A percentile compares a stretch with the other conserved stretches of the same genome.
Conservation (phyloP, 306 rosid genomes). For the Acmispon strigosus region DNA sequence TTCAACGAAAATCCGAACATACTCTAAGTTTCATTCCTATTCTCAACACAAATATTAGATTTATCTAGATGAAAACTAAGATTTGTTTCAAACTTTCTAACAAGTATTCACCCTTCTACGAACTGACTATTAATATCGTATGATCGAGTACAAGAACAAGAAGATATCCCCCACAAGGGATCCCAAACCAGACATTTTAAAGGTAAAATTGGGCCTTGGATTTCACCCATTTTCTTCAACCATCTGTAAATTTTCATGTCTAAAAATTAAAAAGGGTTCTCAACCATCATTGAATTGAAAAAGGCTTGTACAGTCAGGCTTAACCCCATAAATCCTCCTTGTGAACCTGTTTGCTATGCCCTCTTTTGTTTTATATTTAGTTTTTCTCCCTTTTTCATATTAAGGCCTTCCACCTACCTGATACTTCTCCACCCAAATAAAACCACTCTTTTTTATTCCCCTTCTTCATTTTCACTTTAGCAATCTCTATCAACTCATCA, state of each 20-base stretch:
- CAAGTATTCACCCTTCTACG: neutral
- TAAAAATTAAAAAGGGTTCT: constrained; percentile 11
- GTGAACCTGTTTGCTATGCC: neutral
- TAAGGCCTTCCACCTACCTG: neutral
- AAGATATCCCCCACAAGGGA: neutral
- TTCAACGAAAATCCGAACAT: too few relatives aligned
- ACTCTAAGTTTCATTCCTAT: too few relatives aligned
- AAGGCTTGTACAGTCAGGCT: constrained; percentile 19
- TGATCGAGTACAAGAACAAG: neutral
- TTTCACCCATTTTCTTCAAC: constrained; percentile 15
- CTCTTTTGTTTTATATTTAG: constrained; percentile 5
- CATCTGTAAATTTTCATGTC: constrained; percentile 21
- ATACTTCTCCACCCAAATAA: neutral
- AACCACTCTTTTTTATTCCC: neutral
- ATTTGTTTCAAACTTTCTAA: neutral
- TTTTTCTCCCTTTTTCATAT: constrained; percentile 14
- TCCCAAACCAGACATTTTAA: neutral
- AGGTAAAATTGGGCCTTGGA: constrained; percentile 11
- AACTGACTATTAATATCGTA: constrained; percentile 9
- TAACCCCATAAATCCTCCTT: constrained; percentile 16
- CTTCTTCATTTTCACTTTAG: neutral
- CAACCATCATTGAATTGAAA: constrained; percentile 26
- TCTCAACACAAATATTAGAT: neutral
- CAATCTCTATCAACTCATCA: constrained; percentile 13
- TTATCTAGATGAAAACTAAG: neutral